A percentile compares a stretch with the other conserved stretches of the same genome.
Conservation (phyloP, 116 monocot genomes). For the Posidonia oceanica region DNA sequence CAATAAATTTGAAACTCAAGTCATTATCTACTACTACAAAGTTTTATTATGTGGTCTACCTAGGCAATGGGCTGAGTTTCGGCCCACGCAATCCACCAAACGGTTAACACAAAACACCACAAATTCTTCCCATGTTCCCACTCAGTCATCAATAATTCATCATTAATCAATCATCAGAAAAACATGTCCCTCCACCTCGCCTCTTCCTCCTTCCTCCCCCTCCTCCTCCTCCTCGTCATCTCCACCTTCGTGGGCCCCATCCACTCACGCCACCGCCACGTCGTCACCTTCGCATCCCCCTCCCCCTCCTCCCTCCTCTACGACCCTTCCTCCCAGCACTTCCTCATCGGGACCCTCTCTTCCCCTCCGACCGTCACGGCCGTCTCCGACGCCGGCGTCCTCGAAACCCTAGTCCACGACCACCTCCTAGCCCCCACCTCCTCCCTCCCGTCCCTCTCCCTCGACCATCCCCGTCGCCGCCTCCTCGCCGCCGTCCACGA, state of each 20-base stretch:
- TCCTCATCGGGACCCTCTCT: constrained; percentile 35
- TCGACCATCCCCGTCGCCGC: constrained; percentile 46
- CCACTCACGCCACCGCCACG: constrained; percentile 2
- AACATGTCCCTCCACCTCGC: too few species aligned
- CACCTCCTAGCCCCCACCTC: constrained; percentile 9
- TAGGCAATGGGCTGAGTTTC: too few species aligned
- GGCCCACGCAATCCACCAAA: too few species aligned
- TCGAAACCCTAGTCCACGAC: constrained; percentile 29
- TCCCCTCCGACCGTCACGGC: constrained; percentile 22
- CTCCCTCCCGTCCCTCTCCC: constrained; percentile 20
- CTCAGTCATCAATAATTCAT: too few species aligned
- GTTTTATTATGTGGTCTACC: too few species aligned
- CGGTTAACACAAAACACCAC: too few species aligned
- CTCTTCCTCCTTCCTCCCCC: not conserved
- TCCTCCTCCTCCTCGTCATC: constrained; percentile 8
- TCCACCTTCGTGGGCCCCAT: not conserved
- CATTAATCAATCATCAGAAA: too few species aligned
- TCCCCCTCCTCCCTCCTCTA: constrained; percentile 21
- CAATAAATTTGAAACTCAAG: too few species aligned
- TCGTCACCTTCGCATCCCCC: constrained; percentile 3
- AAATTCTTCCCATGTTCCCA: too few species aligned
- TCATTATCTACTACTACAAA: too few species aligned
- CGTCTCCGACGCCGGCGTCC: constrained; percentile 73
- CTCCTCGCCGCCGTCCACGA: constrained; percentile 33
- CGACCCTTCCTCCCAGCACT: constrained; percentile 59